phyloP scores from a whole-genome alignment of 2,329 filamentous ascomycete genomes.

The Penicillium sp. region DNA sequence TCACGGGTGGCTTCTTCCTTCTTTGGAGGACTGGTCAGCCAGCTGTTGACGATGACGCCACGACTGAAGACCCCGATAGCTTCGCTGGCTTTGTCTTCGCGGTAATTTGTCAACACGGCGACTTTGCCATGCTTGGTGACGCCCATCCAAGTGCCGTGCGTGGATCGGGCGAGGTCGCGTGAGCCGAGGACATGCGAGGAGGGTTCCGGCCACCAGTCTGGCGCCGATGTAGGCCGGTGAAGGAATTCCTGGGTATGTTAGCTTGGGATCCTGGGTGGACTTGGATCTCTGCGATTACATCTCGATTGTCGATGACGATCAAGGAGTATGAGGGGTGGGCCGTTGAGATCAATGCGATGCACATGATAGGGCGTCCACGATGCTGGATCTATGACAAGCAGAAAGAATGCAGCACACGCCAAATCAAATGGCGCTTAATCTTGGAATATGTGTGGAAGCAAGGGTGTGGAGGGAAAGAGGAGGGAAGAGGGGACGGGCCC shows the following conservation, averaged over 20 bases:
- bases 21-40: conserved; percentile 51
- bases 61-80: conserved; percentile 54
- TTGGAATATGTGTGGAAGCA: background rate
- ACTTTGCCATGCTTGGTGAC: conserved; percentile 62
- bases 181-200: conserved; percentile 60
- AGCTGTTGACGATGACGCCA: conserved; percentile 63
- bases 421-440: background rate
- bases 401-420: conserved; percentile 1
- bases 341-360: conserved; percentile 75
- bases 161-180: conserved; percentile 61
- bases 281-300: conserved; percentile 50
- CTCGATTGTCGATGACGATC: conserved; percentile 76
- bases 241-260: conserved; percentile 59
- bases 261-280: background rate
- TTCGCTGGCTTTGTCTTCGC: conserved; percentile 53
- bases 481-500: background rate
- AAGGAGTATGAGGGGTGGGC: conserved; percentile 74
- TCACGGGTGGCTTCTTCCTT: conserved; percentile 47
- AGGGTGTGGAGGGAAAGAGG: background rate
- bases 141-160: conserved; percentile 66
- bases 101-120: conserved; percentile 66
- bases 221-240: conserved; percentile 60
- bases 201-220: conserved; percentile 62
- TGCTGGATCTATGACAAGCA: background rate
- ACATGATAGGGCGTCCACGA: conserved; percentile 60